A percentile compares a stretch with the other conserved stretches of the same genome.
phyloP scores from a whole-genome alignment of 345 rosid genomes.

The Populus deltoides region DNA sequence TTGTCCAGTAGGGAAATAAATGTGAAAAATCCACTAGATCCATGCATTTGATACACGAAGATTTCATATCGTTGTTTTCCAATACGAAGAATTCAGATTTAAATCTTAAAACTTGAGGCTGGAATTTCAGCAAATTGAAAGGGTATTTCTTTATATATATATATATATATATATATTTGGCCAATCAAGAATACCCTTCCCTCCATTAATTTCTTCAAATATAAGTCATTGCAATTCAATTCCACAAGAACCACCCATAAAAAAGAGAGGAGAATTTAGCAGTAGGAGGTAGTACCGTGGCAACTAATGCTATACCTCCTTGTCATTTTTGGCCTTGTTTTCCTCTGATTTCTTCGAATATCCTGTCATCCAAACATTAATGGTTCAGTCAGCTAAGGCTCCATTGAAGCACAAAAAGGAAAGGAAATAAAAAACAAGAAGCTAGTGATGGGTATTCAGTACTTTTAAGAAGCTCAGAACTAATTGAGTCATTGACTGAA shows the following conservation, averaged over 20 bases:
- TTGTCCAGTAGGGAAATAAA: too few species aligned
- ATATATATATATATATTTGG: constrained; percentile 53
- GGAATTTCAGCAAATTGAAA: too few species aligned
- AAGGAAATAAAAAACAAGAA: not conserved
- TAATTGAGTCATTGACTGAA: constrained; percentile 40
- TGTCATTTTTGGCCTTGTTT: constrained; percentile 76
- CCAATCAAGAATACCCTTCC: constrained; percentile 85
- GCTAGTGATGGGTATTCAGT: not conserved
- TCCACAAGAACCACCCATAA: not conserved
- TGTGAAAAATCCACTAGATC: too few species aligned
- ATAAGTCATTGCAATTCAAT: not conserved
- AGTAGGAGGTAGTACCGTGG: not conserved
- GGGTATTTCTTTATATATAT: too few species aligned
- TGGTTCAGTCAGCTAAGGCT: not conserved
- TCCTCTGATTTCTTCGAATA: constrained; percentile 84
- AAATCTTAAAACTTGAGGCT: too few species aligned
- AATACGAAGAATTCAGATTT: too few species aligned
- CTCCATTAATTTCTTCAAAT: constrained; percentile 8
- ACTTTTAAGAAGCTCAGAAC: constrained; percentile 71
- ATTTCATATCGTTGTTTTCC: too few species aligned
- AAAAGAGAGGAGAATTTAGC: not conserved
- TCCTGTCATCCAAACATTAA: constrained; percentile 32
- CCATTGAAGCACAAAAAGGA: not conserved
- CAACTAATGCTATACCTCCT: constrained; percentile 49
- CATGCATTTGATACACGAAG: too few species aligned